Evolutionary conservation across 495 filamentous ascomycete species (phyloP).

Genomic region (Tuber calosporum): DNA sequence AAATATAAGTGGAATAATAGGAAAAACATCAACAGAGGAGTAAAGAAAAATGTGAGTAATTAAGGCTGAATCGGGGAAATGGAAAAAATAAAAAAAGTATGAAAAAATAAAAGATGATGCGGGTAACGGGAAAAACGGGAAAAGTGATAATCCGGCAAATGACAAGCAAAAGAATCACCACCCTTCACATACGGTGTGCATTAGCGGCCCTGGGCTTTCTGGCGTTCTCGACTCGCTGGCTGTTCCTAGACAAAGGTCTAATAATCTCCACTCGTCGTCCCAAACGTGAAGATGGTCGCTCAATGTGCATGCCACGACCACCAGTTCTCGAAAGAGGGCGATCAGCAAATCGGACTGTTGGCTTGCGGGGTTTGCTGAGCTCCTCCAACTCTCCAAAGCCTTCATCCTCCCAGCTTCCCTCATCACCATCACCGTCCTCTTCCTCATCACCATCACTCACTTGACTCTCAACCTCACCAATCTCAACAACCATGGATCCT

Average conservation of each 20-base stretch:
- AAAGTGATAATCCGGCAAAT: slow-evolving; percentile 7
- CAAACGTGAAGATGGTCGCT: slow-evolving; percentile 34
- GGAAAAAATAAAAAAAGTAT: slow-evolving; percentile 7
- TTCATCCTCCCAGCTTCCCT: slow-evolving; percentile 40
- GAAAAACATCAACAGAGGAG: slow-evolving; percentile 25
- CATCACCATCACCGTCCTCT: slow-evolving; percentile 21
- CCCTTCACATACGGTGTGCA: slow-evolving; percentile 17
- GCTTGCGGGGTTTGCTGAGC: slow-evolving; percentile 35
- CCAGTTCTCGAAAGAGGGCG: slow-evolving; percentile 30
- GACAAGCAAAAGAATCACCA: neutral
- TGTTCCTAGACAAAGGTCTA: slow-evolving; percentile 35
- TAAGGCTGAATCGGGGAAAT: slow-evolving; percentile 25
- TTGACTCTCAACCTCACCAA: slow-evolving; percentile 27
- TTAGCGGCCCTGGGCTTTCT: slow-evolving; percentile 19
- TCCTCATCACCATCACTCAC: slow-evolving; percentile 18
- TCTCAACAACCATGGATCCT: slow-evolving; percentile 40
- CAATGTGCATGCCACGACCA: slow-evolving; percentile 30
- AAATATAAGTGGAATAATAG: slow-evolving; percentile 4
- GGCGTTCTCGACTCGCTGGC: slow-evolving; percentile 29
- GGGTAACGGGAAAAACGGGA: slow-evolving; percentile 13
- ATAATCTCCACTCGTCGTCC: slow-evolving; percentile 34
- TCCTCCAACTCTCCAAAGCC: slow-evolving; percentile 35
- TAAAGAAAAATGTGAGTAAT: slow-evolving; percentile 13
- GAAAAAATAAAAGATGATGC: slow-evolving; percentile 9
- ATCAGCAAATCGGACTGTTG: slow-evolving; percentile 39